Evolutionary conservation across 1,284 basidiomycete species (phyloP), one percentile per base, ranked within the genome.

Genomic region (Leccinum griseonigrum): DNA sequence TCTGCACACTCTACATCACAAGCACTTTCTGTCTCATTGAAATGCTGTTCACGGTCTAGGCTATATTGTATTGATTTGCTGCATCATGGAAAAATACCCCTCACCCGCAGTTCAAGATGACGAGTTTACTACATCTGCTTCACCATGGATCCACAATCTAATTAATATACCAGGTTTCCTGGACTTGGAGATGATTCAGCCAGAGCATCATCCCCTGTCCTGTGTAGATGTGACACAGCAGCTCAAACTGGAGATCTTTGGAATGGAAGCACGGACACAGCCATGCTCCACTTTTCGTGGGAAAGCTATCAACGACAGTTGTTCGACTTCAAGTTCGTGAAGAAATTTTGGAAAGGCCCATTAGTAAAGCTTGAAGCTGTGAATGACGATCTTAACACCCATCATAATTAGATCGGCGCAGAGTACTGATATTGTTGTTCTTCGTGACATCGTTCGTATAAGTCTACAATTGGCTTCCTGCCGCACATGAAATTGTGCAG

Each of bases 11-110:
- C 54, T 46, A 48, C 54, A 32, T 40, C 32, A 36, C 64, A 54
- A 62, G 61, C 60, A 58, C 56, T 22, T 11, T 46, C 46, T 22
- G 46, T 54, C 18, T 55, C 18, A 46, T 28, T 60, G 48, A 48
- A 63, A 59, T 71, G 68, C 70, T 71, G 63, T 68, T 58, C 70
- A 73, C 66, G 53, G 61, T 67, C 26, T 22, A 22, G 22, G 16
- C 40, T 68, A 51, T 60, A 51, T 63, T 68, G 62, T 70, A 61
- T 57, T 60, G 59, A 57, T 67, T 46, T 58, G 50, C 36, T 69
- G 22, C 60, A 66, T 59, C 53, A 68, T 31, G 69, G 70, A 51
- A 72, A 63, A 58, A 66, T 64, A 60, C 60, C 71, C 59, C 58
- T 50, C 50, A 51, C 26, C 1, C 22, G 28, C 61, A 64, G 51